Base-by-base conservation (phyloP, 2,329 filamentous ascomycete genomes). In the Xylaria multiplex region DNA sequence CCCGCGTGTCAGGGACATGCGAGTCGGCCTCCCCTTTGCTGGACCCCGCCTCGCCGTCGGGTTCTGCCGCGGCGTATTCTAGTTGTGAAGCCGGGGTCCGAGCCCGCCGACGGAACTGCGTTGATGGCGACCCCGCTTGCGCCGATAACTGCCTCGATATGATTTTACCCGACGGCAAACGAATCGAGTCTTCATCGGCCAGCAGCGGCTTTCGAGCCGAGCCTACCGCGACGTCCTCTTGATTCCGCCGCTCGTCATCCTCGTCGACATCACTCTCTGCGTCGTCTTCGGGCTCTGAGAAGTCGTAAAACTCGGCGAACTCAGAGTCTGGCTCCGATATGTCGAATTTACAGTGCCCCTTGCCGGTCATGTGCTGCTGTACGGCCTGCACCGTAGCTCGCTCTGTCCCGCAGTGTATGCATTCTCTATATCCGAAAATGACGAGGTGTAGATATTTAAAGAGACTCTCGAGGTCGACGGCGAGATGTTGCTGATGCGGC, bases 381-480 rank as follows among this genome's bases (percentile, higher is more conserved):
- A 82, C 80, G 0, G 79, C 85, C 56, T 83, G 76, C 0, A 77
- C 75, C 0, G 80, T 83, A 0, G 73, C 72, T 37, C 82, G 78
- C 43, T 79, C 73, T 14, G 77, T 82, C 0, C 82, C 82, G 67
- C 85, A 87, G 22, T 78, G 79, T 43, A 87, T 76, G 64, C 85
- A 88, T 72, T 86, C 83, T 19, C 77, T 76, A 60, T 84, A 85
- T 0, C 73, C 79, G 22, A 77, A 81, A 14, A 87, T 81, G 22
- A 87, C 73, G 8, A 85, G 77, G 59, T 82, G 79, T 0, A 86
- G 74, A 60, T 86, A 86, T 46, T 76, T 69, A 42, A 86, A 74
- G 1, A 87, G 73, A 0, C 81, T 81, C 42, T 82, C 81, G 2
- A 82, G 66, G 60, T 86, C 83, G 9, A 85, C 81, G 1, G 77